A percentile compares a stretch with the other conserved stretches of the same genome.
These are phyloP conservation scores for Lippia alba DNA, from an alignment of 305 asterid genomes.

Conservation along the genomic window DNA sequence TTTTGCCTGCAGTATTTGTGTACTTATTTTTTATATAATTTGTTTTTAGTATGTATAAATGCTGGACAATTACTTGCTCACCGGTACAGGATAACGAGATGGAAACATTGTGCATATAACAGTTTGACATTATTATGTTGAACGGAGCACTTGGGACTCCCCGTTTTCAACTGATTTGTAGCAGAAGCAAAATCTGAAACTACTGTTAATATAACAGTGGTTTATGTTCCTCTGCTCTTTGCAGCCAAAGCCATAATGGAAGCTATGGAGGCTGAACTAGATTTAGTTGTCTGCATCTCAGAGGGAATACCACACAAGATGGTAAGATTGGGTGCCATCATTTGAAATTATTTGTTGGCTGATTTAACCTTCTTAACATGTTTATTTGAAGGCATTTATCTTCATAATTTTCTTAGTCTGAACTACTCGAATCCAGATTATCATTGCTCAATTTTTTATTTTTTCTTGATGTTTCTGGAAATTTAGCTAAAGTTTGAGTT, in stretches of 20 bases:
- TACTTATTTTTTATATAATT: not conserved
- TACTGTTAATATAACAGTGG: conserved; percentile 88
- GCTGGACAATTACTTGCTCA: conserved; percentile 8
- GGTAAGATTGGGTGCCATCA: conserved; percentile 49
- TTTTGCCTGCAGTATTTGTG: no score
- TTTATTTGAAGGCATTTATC: not conserved
- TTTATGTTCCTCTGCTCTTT: conserved; percentile 95
- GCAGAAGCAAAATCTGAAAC: conserved; percentile 97
- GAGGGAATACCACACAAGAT: conserved; percentile 99
- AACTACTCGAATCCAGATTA: no score
- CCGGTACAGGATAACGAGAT: not conserved
- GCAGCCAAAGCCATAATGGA: conserved; percentile 94
- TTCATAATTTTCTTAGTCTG: no score
- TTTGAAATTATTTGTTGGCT: not conserved
- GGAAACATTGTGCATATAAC: not conserved
- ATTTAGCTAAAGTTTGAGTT: no score
- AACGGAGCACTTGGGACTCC: conserved; percentile 94
- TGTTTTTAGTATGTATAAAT: conserved; percentile 1
- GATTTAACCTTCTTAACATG: not conserved
- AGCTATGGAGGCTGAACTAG: conserved; percentile 88
- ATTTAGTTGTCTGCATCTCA: conserved; percentile 78
- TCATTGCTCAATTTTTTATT: no score
- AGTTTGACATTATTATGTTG: conserved; percentile 54
- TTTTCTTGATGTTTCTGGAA: no score
- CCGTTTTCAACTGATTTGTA: conserved; percentile 73